These are phyloP conservation scores for Xanthoconium separans DNA, from an alignment of 1,284 basidiomycete genomes.

Conservation along the genomic window DNA sequence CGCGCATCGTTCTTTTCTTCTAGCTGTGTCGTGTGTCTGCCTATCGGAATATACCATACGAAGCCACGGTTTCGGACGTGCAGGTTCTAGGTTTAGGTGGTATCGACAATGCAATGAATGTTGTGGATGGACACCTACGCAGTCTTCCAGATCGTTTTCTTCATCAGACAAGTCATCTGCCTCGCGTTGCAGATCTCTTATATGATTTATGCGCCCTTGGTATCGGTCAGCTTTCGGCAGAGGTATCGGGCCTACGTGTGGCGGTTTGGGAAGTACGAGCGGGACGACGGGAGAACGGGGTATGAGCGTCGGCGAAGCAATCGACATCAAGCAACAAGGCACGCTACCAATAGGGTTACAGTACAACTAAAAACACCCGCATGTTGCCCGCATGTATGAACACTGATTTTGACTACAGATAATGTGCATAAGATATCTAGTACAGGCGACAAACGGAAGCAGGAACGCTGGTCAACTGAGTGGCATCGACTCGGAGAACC, in stretches of 20 bases:
- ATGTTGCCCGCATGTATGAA: too few relatives aligned
- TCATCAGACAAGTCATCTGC: slow-evolving; percentile 85
- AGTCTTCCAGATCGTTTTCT: slow-evolving; percentile 74
- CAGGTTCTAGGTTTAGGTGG: slow-evolving; percentile 43
- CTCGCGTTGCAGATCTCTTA: slow-evolving; percentile 72
- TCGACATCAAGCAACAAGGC: slow-evolving; percentile 40
- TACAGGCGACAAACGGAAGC: too few relatives aligned
- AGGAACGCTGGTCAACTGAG: too few relatives aligned
- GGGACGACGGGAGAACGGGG: slow-evolving; percentile 62
- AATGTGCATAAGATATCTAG: too few relatives aligned
- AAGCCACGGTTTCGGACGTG: slow-evolving; percentile 65
- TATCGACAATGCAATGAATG: background rate
- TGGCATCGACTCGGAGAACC: too few relatives aligned
- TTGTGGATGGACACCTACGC: slow-evolving; percentile 42
- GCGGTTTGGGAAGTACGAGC: slow-evolving; percentile 61
- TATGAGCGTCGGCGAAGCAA: slow-evolving; percentile 67
- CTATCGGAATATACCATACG: slow-evolving; percentile 69
- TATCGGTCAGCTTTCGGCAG: slow-evolving; percentile 47
- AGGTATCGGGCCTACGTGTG: slow-evolving; percentile 65
- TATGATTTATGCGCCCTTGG: slow-evolving; percentile 54
- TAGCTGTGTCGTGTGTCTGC: slow-evolving; percentile 65
- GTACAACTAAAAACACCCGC: too few relatives aligned
- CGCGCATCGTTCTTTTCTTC: slow-evolving; percentile 83
- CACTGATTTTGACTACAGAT: too few relatives aligned
- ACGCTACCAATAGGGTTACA: too few relatives aligned